phyloP scores from a whole-genome alignment of 2,329 filamentous ascomycete genomes.

The Botrytis fabae region DNA sequence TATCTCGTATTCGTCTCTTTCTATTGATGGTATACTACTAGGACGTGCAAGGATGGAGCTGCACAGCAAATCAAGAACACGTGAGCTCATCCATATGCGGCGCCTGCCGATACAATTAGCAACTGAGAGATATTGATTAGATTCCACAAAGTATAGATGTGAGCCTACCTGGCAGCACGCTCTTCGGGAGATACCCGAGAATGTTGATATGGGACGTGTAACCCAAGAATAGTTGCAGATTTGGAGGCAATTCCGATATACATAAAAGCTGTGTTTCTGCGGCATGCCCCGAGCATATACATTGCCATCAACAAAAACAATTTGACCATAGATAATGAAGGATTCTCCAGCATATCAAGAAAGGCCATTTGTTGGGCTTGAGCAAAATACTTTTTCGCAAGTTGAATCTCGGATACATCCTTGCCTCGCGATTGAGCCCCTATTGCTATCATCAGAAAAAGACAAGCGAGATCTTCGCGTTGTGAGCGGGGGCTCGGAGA shows the following conservation, averaged over 20 bases:
- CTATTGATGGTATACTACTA: conserved; percentile 14
- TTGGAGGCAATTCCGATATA: conserved; percentile 14
- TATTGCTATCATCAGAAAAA: conserved; percentile 18
- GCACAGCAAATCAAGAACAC: conserved; percentile 16
- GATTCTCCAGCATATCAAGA: conserved; percentile 8
- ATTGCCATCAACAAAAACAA: conserved; percentile 14
- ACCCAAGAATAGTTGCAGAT: conserved; percentile 17
- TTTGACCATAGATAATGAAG: conserved; percentile 10
- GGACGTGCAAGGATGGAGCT: conserved; percentile 16
- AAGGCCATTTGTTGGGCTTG: conserved; percentile 17
- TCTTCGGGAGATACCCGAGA: neutral
- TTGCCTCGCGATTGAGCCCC: conserved; percentile 16
- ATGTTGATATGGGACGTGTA: conserved; percentile 14
- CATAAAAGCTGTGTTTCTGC: conserved; percentile 15
- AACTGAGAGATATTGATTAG: neutral
- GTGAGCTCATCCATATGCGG: conserved; percentile 18
- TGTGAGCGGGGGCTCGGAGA: conserved; percentile 1
- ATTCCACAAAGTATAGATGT: too few relatives aligned
- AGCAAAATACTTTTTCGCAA: conserved; percentile 13
- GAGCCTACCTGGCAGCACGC: conserved; percentile 3
- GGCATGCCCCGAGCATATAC: conserved; percentile 17
- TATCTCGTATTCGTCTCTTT: conserved; percentile 14
- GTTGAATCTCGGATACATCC: neutral
- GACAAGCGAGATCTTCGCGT: conserved; percentile 11
- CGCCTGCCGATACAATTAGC: neutral